Conservation (phyloP, 257 asterid genomes). For the Marsdenia floribunda region DNA sequence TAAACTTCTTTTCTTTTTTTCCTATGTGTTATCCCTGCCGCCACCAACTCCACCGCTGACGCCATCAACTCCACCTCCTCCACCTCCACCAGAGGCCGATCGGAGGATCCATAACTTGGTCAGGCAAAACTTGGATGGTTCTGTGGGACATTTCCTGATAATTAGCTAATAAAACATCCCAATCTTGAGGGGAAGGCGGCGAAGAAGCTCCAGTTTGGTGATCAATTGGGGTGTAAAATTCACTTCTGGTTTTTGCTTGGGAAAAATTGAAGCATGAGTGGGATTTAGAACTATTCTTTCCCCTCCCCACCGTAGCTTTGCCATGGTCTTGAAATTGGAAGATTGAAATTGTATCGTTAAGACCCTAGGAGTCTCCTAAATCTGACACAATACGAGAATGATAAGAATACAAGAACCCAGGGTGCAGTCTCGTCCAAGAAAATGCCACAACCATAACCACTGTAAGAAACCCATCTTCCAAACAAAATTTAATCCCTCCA, state of each 20-base stretch:
- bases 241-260: background rate
- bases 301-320: background rate
- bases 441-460: slow-evolving; percentile 1
- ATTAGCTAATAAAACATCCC: no score
- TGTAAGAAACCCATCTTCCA: no score
- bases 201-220: background rate
- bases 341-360: background rate
- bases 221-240: background rate
- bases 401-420: background rate
- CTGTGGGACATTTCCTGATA: no score
- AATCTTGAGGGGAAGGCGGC: slow-evolving; percentile 1
- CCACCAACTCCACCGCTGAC: no score
- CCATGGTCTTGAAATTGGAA: background rate
- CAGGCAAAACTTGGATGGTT: no score
- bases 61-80: no score
- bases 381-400: background rate
- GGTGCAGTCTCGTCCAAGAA: background rate
- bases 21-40: no score
- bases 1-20: no score
- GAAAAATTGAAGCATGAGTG: background rate
- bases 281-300: background rate
- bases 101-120: no score
- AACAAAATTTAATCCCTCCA: no score
- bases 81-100: no score
- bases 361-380: background rate